Base-by-base conservation (phyloP, 345 rosid species). In the Syzygium aromaticum region DNA sequence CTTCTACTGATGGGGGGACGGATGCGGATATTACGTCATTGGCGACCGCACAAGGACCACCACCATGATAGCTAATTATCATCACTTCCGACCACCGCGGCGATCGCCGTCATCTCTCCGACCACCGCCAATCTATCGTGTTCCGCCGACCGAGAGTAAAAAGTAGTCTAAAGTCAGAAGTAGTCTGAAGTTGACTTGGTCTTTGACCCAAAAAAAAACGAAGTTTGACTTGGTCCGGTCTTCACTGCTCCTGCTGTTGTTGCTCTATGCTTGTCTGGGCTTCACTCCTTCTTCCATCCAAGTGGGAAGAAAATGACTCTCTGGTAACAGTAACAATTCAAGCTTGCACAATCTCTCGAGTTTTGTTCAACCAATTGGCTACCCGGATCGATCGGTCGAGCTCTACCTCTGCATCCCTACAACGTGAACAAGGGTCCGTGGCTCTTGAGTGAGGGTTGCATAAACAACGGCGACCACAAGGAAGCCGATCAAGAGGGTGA, bases 381-480 rank as follows among this genome's bases (percentile, higher is more conserved):
- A 30, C 22, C 6, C 11, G 0, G 0, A 30, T 64, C 43, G 3
- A 67, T 33, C 1, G 7, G 23, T 67, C 46, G 6, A 67, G 46
- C 78, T 33, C 46, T 67, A 67, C 78, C 12, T 30, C 23, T 33
- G 46, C 13, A 33, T 67, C 46, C 17, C 13, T 2, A 7, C 0
- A 3, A 8, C 2, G 23, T 38, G 8, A 33, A 33, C 13, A 8
- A 1, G 40, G 46, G 46, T 11, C 8, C 9, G 43, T 0, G 12
- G 33, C 46, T 67, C 6, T 33, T 0, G 46, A 0, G 3, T 2
- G 3, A 33, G 38, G 38, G 3, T 17, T 67, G 46, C 46, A 17
- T 2, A 33, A 7, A 33, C 46, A 8, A 33, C 0, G 2, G 25
- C 46, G 8, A 64, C 22, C 40, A 28, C 4, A 22, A 30, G 22